Base-by-base conservation (phyloP, 1,284 basidiomycete genomes). In the Veloboletus limbatus region DNA sequence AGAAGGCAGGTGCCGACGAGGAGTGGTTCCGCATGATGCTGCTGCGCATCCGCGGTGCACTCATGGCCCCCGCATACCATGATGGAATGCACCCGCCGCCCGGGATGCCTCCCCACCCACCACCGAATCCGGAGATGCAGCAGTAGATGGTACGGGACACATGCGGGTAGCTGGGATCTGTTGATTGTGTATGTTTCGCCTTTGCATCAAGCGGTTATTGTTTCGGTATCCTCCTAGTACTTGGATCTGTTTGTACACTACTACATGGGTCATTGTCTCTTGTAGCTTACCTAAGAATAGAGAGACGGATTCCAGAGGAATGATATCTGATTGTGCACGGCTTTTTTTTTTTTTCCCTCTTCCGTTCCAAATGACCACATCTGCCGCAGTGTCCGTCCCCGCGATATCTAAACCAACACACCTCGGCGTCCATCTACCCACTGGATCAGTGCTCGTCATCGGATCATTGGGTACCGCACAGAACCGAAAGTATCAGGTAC, bases 11-110 rank as follows among this genome's bases (percentile, higher is more conserved):
- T 26, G 82, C 76, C 1, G 84, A 85, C 44, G 79, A 78, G 42
- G 88, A 91, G 51, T 91, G 88, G 88, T 91, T 82, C 57, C 72
- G 82, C 52, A 82, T 85, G 76, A 90, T 91, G 87, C 60, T 88
- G 9, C 74, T 85, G 58, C 78, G 85, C 20, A 78, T 89, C 42
- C 73, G 87, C 43, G 76, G 75, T 34, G 82, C 81, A 13, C 71
- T 89, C 57, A 78, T 88, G 75, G 75, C 82, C 27, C 73, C 72
- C 34, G 74, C 80, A 59, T 81, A 80, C 53, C 80, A 78, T 24
- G 70, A 69, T 25, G 79, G 78, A 47, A 76, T 80, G 69, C 79
- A 81, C 42, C 75, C 80, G 46, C 75, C 79, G 46, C 75, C 77
- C 16, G 75, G 62, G 18, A 68, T 64, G 66, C 60, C 66, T 8